Evolutionary conservation across 1,284 basidiomycete genomes (phyloP).

Genomic region (Naganishia sp.): DNA sequence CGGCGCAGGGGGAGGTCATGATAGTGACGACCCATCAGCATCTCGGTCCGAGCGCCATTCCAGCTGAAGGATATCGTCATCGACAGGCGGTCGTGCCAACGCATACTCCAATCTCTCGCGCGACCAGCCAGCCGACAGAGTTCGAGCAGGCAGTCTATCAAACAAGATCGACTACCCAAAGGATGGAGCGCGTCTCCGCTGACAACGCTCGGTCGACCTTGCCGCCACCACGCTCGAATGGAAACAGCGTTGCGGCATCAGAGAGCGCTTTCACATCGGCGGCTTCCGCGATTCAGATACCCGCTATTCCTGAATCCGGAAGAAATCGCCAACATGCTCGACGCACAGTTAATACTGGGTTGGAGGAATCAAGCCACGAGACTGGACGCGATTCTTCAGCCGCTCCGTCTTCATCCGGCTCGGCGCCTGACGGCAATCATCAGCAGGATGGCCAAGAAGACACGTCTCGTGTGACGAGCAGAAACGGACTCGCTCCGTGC

Average conservation of each 20-base stretch:
- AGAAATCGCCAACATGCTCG: not conserved
- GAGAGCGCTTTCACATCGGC: not conserved
- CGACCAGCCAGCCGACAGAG: not conserved
- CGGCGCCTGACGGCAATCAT: conserved; percentile 1
- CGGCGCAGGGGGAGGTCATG: conserved; percentile 22
- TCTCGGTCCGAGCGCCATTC: conserved; percentile 2
- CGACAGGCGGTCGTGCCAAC: not conserved
- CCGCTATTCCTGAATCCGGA: not conserved
- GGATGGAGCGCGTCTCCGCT: conserved; percentile 1
- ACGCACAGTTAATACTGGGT: not conserved
- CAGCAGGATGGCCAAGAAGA: not conserved
- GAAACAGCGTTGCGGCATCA: not conserved
- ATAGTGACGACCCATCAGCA: conserved; percentile 15
- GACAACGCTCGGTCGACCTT: not conserved
- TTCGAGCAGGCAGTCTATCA: not conserved
- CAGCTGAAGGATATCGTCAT: not conserved
- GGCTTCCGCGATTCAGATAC: not conserved
- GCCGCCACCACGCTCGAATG: conserved; percentile 14
- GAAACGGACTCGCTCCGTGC: not conserved
- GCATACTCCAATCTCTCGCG: not conserved
- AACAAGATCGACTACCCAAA: conserved; percentile 6
- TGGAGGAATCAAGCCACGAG: not conserved
- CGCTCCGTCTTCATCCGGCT: conserved; percentile 15
- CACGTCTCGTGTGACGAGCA: not conserved
- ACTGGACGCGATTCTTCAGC: conserved; percentile 8